Base-by-base conservation (phyloP, 1,284 basidiomycete genomes). In the Austropuccinia psidii region DNA sequence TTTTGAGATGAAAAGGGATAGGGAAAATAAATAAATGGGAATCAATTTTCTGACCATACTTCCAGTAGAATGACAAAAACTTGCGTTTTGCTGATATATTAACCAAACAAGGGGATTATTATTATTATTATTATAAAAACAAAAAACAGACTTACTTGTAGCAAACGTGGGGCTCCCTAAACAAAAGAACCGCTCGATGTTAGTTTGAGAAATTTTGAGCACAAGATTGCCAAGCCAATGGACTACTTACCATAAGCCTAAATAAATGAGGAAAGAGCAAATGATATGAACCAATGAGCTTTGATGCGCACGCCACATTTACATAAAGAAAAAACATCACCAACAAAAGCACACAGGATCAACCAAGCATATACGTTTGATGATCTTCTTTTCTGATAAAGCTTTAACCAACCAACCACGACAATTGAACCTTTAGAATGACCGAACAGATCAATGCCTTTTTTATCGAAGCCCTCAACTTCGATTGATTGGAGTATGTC, bases 361-460 rank as follows among this genome's bases (percentile, higher is more conserved):
- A 54, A 50, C 13, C 76, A 72, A 50, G 35, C 68, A 72, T 24
- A 72, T 58, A 33, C 57, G 55, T 41, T 72, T 72, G 33, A 62
- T 62, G 39, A 62, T 43, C n/a, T 45, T 45, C 76, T 8, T 75
- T 65, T 61, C 76, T 77, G 37, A 58, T 35, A 39, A n/a, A 8
- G 35, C 35, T 35, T 11, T 58, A n/a, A 35, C n/a, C 21, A 21
- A 33, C 77, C 78, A 79, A 35, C 77, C 29, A 78, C 77, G 0
- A 78, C 75, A 17, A 79, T 77, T 4, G 79, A 79, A 39, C 79
- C 79, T 74, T 78, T 79, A 21, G 77, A 78, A 75, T 80, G 79
- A 29, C 77, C 78, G 7, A 80, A 67, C 17, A 80, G 67, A 45
- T 76, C 75, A 54, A 79, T 75, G 9, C 76, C 74, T n/a, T 61